Evolutionary conservation across 768 basidiomycete species (phyloP), one percentile per base, ranked within the genome.

Genomic region (Solioccasus polychromus): DNA sequence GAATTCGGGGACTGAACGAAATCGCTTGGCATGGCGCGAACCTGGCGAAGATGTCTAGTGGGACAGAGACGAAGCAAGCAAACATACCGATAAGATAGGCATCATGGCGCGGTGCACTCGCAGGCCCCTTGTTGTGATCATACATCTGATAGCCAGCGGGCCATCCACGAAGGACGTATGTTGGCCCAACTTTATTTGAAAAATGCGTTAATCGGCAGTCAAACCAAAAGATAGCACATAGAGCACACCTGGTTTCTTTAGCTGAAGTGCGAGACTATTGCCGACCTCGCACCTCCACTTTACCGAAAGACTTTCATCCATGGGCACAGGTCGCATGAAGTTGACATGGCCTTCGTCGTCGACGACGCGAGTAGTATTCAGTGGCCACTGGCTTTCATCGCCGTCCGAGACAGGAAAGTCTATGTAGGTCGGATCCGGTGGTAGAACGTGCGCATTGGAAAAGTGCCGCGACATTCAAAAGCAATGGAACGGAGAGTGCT

Each of bases 1-100:
- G 61, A 92, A 90, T 60, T 93, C 91, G 38, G 85, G 84, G n/a
- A 82, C 71, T 11, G 89, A 91, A 34, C 91, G 85, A 63, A 91
- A 92, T 44, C 69, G 76, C 24, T 67, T 68, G 31, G 72, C 66
- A 39, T 66, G 47, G 24, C 54, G 45, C 2, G 82, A 82, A 67
- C 68, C 65, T 72, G 45, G 39, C 24, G 17, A 29, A 43, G 18
- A 12, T 37, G 31, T 44, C 14, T 17, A n/a, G 8, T 39, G 29
- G 42, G 31, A 3, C 1, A 23, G 3, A 45, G 14, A 35, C 15
- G 14, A 43, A n/a, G 35, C 35, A n/a, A n/a, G n/a, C n/a, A n/a
- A 15, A 54, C 69, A 28, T 18, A 90, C 90, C 90, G 47, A 76
- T 80, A 20, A 92, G 76, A 68, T 93, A 93, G 14, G 83, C 67